Evolutionary conservation across 129 eudicot genomes (phyloP).

Genomic region (Lonicera japonica): DNA sequence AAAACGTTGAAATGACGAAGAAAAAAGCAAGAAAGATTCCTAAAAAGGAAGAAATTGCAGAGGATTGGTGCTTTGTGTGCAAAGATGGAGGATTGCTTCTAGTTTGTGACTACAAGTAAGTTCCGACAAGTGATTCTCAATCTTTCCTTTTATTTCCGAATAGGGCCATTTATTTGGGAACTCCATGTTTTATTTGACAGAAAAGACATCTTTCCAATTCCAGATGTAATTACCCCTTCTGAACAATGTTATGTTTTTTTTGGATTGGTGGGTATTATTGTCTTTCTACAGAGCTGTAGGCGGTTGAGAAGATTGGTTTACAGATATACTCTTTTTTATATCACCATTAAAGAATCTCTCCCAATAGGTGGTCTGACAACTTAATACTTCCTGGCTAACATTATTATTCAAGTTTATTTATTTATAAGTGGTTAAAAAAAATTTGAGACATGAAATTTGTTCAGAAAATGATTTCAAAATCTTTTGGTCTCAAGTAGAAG

Average conservation of each 20-base stretch:
- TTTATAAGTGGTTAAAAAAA: too few relatives aligned
- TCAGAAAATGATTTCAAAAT: too few relatives aligned
- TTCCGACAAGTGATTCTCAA: background rate
- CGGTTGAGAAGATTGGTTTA: too few relatives aligned
- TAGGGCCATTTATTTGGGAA: background rate
- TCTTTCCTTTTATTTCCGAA: background rate
- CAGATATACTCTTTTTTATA: too few relatives aligned
- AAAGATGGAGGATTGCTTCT: slow-evolving; percentile 70
- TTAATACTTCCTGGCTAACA: too few relatives aligned
- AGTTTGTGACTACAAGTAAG: slow-evolving; percentile 68
- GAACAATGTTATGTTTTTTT: background rate
- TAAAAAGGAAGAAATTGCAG: slow-evolving; percentile 41
- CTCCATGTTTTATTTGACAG: background rate
- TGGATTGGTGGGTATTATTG: background rate
- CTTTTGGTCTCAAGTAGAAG: too few relatives aligned
- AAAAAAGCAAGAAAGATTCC: slow-evolving; percentile 16
- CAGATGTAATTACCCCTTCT: background rate
- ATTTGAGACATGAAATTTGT: too few relatives aligned
- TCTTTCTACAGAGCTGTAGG: background rate
- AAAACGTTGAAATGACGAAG: slow-evolving; percentile 6
- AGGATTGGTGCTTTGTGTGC: slow-evolving; percentile 76
- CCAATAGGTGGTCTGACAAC: too few relatives aligned
- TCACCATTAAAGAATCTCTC: too few relatives aligned
- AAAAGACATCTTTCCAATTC: background rate
- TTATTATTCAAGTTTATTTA: too few relatives aligned